Percentiles rank a stretch among this genome's conserved stretches.
Conservation (phyloP, 139 green algal genomes). For the Chlorella sorokiniana region DNA sequence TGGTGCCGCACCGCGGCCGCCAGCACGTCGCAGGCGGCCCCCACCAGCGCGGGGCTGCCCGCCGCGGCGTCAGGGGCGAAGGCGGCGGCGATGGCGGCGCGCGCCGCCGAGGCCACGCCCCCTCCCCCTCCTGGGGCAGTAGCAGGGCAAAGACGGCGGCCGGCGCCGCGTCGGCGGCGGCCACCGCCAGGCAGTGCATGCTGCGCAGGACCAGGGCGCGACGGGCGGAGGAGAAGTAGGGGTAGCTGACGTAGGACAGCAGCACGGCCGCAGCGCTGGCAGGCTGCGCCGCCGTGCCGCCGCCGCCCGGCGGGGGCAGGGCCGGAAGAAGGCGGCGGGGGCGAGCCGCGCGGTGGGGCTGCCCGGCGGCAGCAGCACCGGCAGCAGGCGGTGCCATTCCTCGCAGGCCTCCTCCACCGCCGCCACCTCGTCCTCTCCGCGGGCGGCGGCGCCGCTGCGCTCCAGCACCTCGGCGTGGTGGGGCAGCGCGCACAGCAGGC, state of each 20-base stretch:
- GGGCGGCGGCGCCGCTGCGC: not conserved
- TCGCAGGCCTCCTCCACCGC: constrained; percentile 37
- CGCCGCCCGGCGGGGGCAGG: not conserved
- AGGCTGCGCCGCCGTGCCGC: not conserved
- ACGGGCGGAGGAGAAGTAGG: constrained; percentile 35
- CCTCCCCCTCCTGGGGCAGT: constrained; percentile 19
- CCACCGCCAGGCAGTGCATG: constrained; percentile 25
- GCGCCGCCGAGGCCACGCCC: constrained; percentile 15
- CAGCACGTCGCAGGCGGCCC: constrained; percentile 50
- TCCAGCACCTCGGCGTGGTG: constrained; percentile 29
- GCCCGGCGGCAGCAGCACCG: constrained; percentile 28
- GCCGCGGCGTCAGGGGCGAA: constrained; percentile 5
- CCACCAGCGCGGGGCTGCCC: constrained; percentile 26
- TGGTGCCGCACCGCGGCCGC: constrained; percentile 42
- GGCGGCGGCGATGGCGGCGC: constrained; percentile 9
- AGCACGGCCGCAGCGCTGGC: constrained; percentile 42
- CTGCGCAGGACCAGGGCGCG: constrained; percentile 30
- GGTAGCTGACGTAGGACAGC: constrained; percentile 49
- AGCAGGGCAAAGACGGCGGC: constrained; percentile 12
- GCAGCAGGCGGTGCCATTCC: constrained; percentile 55
- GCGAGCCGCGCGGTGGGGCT: not conserved
- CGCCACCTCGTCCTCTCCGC: constrained; percentile 18
- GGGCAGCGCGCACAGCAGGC: constrained; percentile 43
- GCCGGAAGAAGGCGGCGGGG: constrained; percentile 32
- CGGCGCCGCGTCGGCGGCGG: constrained; percentile 8